Evolutionary conservation across 2,329 filamentous ascomycete species (phyloP), one percentile per base, ranked within the genome.

Genomic region (Fonsecaea nubica): DNA sequence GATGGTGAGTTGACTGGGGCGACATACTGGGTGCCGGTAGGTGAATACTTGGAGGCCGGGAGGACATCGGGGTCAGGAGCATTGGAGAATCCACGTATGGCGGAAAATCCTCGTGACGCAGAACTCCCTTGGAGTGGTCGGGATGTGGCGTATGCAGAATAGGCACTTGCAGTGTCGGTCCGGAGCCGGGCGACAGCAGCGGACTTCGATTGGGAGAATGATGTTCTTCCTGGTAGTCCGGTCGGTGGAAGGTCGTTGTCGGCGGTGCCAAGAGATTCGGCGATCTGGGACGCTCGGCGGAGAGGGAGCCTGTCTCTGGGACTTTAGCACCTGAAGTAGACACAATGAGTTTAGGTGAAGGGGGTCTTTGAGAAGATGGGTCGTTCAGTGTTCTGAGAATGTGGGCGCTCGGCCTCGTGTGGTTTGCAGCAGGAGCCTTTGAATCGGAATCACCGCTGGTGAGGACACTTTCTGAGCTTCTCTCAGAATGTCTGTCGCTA

Each of bases 21-120:
- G 84, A 80, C 73, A 84, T 71, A 72, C 82, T 77, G 57, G 85
- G 77, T 18, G 84, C 78, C 30, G 86, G 84, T 38, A 90, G 76
- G 66, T 82, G 82, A 62, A 90, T 82, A 71, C 88, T 89, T 0
- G 84, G 82, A 32, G 84, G 76, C 53, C 81, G 75, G 3, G 85
- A 82, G 6, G 81, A 81, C 12, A 82, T 78, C 36, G 72, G 71
- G 7, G 78, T 75, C 9, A 76, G 75, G 60, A 78, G 75, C 6
- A 84, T 72, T 0, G 85, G 84, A 1, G 84, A 86, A 68, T 93
- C 91, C 2, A 84, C 83, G 69, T 88, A 91, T 4, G 82, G 77
- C 1, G 91, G 91, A 68, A 95, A 94, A 0, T 90, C 89, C 3
- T 67, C 65, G 1, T 58, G 86, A 85, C 4, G 83, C 77, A 3